phyloP scores from a whole-genome alignment of 192 early-diverging fungal genomes.

The Rhizoclosmatium globosum region DNA sequence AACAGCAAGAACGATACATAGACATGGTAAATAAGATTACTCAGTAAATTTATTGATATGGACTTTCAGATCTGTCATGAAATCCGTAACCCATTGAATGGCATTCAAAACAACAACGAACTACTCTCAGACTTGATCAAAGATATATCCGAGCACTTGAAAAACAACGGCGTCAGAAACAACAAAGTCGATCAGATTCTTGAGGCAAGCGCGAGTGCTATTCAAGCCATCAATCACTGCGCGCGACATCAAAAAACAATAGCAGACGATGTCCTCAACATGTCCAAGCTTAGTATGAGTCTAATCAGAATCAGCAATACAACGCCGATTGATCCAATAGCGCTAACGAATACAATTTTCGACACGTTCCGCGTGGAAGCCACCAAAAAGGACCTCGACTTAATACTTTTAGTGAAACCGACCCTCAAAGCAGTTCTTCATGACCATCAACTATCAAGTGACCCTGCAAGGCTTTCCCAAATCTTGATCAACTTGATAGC shows the following conservation, averaged over 20 bases:
- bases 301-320: slow-evolving; percentile 1
- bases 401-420: not conserved
- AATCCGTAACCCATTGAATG: slow-evolving; percentile 39
- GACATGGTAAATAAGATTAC: slow-evolving; percentile 11
- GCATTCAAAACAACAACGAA: slow-evolving; percentile 35
- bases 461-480: not conserved
- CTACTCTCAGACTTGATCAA: not conserved
- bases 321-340: not conserved
- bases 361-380: slow-evolving; percentile 8
- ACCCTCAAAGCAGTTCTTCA: not conserved
- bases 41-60: not conserved
- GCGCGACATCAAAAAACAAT: slow-evolving; percentile 1
- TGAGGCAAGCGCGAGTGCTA: not conserved
- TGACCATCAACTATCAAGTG: not conserved
- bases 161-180: not conserved
- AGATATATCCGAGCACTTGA: not conserved
- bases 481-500: not conserved
- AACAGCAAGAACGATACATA: slow-evolving; percentile 9
- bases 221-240: slow-evolving; percentile 4
- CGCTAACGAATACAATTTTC: slow-evolving; percentile 2
- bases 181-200: not conserved
- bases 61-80: slow-evolving; percentile 43
- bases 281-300: slow-evolving; percentile 15
- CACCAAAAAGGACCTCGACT: not conserved
- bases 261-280: slow-evolving; percentile 12